Evolutionary conservation across 2,329 filamentous ascomycete species (phyloP).

Genomic region (Botrytis elliptica): DNA sequence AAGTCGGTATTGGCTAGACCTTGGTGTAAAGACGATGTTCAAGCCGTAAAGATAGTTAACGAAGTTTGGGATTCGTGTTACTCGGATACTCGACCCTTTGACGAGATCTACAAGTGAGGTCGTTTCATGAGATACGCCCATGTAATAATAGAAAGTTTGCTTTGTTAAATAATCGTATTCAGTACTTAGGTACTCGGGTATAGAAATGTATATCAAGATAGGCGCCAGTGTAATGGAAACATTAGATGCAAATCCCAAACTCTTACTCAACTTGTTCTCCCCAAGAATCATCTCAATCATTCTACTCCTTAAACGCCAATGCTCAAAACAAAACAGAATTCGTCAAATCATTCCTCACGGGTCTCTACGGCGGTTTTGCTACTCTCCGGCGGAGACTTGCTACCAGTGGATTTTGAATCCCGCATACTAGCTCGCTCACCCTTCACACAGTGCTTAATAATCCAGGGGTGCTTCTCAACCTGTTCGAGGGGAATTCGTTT

Average conservation of each 20-base stretch:
- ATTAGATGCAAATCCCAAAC: conserved; percentile 35
- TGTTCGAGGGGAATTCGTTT: conserved; percentile 89
- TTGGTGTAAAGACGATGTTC: conserved; percentile 77
- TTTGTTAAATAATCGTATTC: conserved; percentile 16
- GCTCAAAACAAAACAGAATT: conserved; percentile 28
- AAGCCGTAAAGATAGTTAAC: conserved; percentile 86
- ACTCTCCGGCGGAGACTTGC: conserved; percentile 31
- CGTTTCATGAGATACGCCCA: conserved; percentile 9
- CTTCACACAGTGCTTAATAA: conserved; percentile 80
- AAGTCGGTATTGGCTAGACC: conserved; percentile 77
- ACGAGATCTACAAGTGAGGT: conserved; percentile 83
- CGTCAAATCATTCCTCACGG: conserved; percentile 35
- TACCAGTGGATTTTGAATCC: conserved; percentile 39
- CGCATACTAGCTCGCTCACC: conserved; percentile 43
- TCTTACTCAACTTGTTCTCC: conserved; percentile 34
- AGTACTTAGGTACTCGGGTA: conserved; percentile 18
- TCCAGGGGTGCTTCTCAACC: conserved; percentile 90
- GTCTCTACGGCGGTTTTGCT: conserved; percentile 3
- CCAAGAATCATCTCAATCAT: conserved; percentile 3
- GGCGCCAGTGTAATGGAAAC: conserved; percentile 37
- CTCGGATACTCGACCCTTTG: conserved; percentile 88
- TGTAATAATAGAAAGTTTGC: conserved; percentile 15
- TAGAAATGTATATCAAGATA: conserved; percentile 28
- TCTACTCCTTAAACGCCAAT: conserved; percentile 33
- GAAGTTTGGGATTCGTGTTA: conserved; percentile 99